Percentiles rank a stretch among this genome's conserved stretches.
These are phyloP conservation scores for Quercus ilex DNA, from an alignment of 306 rosid genomes.

Conservation along the genomic window DNA sequence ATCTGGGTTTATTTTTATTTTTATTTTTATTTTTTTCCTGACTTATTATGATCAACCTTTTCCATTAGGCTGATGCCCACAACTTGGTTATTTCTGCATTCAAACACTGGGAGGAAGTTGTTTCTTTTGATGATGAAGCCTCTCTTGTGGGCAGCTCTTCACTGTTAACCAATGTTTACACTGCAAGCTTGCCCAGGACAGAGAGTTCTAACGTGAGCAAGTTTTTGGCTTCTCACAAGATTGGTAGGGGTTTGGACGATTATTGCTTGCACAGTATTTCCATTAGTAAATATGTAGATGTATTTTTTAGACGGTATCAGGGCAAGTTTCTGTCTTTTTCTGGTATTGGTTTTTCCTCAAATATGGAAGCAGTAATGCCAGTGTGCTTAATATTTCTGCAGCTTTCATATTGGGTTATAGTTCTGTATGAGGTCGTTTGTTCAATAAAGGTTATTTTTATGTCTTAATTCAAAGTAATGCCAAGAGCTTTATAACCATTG, in stretches of 20 bases:
- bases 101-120: conserved; percentile 46
- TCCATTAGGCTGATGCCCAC: conserved; percentile 70
- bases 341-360: conserved; percentile 23
- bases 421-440: conserved; percentile 21
- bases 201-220: conserved; percentile 65
- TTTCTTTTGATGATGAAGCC: conserved; percentile 60
- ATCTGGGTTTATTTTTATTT: too few species aligned
- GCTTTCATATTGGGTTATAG: conserved; percentile 28
- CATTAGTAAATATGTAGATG: conserved; percentile 27
- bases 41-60: conserved; percentile 21
- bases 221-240: conserved; percentile 53
- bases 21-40: background rate
- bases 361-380: background rate
- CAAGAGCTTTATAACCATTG: too few species aligned
- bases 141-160: conserved; percentile 48
- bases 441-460: background rate
- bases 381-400: conserved; percentile 11
- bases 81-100: conserved; percentile 58
- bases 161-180: conserved; percentile 34
- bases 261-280: conserved; percentile 56
- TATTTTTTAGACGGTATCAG: conserved; percentile 17
- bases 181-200: conserved; percentile 50
- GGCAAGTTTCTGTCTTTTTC: conserved; percentile 17
- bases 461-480: background rate
- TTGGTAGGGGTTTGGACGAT: conserved; percentile 69